Conservation (phyloP, 768 basidiomycete genomes). For the Dacryopinax primogenitus region DNA sequence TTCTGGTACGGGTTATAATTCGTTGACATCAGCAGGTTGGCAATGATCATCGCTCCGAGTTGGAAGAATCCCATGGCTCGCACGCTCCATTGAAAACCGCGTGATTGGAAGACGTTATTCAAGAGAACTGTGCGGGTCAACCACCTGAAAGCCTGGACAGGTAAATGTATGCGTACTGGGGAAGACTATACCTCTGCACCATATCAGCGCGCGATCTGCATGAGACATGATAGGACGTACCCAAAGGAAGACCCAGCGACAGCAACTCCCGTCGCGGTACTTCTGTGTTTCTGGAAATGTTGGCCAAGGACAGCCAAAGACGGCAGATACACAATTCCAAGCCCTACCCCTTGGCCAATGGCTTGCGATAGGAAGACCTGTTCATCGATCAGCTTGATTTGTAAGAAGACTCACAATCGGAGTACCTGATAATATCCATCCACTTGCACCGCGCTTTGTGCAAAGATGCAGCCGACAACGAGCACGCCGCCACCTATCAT, state of each 20-base stretch:
- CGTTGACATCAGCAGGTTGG: constrained; percentile 33
- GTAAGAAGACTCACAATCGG: background rate
- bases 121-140: constrained; percentile 32
- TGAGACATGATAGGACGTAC: background rate
- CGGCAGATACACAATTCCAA: constrained; percentile 39
- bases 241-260: constrained; percentile 52
- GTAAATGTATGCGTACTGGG: constrained; percentile 31
- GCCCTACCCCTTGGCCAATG: constrained; percentile 36
- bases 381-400: constrained; percentile 11
- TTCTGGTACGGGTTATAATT: constrained; percentile 28
- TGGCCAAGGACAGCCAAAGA: constrained; percentile 39
- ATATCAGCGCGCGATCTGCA: no score
- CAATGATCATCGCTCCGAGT: constrained; percentile 30
- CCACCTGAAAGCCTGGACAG: constrained; percentile 19
- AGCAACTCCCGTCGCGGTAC: constrained; percentile 42
- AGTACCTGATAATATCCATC: constrained; percentile 35
- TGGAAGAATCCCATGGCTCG: constrained; percentile 38
- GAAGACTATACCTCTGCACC: constrained; percentile 43
- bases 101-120: constrained; percentile 33
- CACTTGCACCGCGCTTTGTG: constrained; percentile 36
- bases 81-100: constrained; percentile 40
- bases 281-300: constrained; percentile 38
- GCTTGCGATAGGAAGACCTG: constrained; percentile 45
- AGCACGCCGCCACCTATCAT: constrained; percentile 36
- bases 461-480: constrained; percentile 34